Evolutionary conservation across 164 flowering plant genomes (phyloP).

Genomic region (Kalanchoe fedtschenkoi): DNA sequence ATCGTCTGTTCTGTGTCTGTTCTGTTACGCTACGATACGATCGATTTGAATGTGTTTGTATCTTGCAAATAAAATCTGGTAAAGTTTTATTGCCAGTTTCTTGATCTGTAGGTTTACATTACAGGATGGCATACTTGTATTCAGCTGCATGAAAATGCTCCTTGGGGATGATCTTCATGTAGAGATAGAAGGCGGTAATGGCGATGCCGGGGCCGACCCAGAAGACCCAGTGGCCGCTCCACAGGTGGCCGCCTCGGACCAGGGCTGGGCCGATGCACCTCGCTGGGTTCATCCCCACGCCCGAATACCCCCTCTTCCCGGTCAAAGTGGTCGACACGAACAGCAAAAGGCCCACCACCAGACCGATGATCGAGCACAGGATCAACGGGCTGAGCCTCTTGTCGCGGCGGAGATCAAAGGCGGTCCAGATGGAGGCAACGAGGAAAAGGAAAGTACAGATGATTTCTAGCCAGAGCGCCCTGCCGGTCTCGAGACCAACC

Average conservation of each 20-base stretch:
- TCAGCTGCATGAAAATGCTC: slow-evolving; percentile 12
- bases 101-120: too few relatives aligned
- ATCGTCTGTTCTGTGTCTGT: too few relatives aligned
- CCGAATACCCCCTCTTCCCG: slow-evolving; percentile 36
- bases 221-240: slow-evolving; percentile 57
- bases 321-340: slow-evolving; percentile 44
- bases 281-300: slow-evolving; percentile 61
- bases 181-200: slow-evolving; percentile 32
- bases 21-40: too few relatives aligned
- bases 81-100: too few relatives aligned
- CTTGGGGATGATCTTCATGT: slow-evolving; percentile 35
- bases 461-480: slow-evolving; percentile 44
- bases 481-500: slow-evolving; percentile 24
- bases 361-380: slow-evolving; percentile 27
- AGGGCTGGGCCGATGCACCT: slow-evolving; percentile 63
- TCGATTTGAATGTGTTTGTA: too few relatives aligned
- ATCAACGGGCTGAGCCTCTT: slow-evolving; percentile 24
- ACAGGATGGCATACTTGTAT: background rate
- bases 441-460: slow-evolving; percentile 40
- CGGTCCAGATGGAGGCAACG: slow-evolving; percentile 37
- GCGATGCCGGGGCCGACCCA: slow-evolving; percentile 49
- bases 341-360: slow-evolving; percentile 34
- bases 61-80: too few relatives aligned
- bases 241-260: slow-evolving; percentile 51
- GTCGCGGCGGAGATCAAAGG: slow-evolving; percentile 33